Percentiles rank a stretch among this genome's conserved stretches.
These are phyloP conservation scores for Begonia masoniana DNA, from an alignment of 306 rosid species.

Conservation along the genomic window DNA sequence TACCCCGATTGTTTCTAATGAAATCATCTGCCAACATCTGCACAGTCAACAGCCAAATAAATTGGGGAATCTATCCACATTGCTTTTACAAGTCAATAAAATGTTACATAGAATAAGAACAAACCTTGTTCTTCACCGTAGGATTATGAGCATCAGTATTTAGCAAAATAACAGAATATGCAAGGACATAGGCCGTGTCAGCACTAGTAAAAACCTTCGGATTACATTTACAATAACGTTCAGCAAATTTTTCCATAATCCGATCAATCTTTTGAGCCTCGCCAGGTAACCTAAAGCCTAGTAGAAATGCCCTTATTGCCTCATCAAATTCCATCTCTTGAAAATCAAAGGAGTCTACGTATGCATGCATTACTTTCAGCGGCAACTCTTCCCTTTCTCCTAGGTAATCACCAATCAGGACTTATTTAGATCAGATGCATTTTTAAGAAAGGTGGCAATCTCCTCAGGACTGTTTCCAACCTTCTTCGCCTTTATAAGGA, in stretches of 20 bases:
- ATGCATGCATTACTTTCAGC: conserved; percentile 93
- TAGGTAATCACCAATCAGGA: conserved; percentile 87
- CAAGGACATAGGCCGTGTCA: conserved; percentile 98
- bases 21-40: conserved; percentile 99
- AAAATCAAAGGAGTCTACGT: conserved; percentile 91
- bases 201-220: conserved; percentile 89
- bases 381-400: conserved; percentile 96
- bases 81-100: conserved; percentile 13
- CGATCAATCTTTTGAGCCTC: conserved; percentile 99
- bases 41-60: conserved; percentile 18
- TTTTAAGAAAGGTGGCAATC: conserved; percentile 86
- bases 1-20: conserved; percentile 93
- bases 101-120: conserved; percentile 13
- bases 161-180: conserved; percentile 92
- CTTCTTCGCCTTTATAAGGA: conserved; percentile 92
- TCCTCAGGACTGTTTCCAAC: conserved; percentile 90
- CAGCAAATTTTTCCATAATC: conserved; percentile 98
- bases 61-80: conserved; percentile 3
- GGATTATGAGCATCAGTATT: conserved; percentile 97
- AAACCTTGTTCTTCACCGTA: conserved; percentile 90
- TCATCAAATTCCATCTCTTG: conserved; percentile 90
- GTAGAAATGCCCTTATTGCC: conserved; percentile 86
- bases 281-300: conserved; percentile 96
- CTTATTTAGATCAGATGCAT: conserved; percentile 94
- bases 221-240: conserved; percentile 91